Base-by-base conservation (phyloP, 345 rosid species). In the Dovyalis caffra region DNA sequence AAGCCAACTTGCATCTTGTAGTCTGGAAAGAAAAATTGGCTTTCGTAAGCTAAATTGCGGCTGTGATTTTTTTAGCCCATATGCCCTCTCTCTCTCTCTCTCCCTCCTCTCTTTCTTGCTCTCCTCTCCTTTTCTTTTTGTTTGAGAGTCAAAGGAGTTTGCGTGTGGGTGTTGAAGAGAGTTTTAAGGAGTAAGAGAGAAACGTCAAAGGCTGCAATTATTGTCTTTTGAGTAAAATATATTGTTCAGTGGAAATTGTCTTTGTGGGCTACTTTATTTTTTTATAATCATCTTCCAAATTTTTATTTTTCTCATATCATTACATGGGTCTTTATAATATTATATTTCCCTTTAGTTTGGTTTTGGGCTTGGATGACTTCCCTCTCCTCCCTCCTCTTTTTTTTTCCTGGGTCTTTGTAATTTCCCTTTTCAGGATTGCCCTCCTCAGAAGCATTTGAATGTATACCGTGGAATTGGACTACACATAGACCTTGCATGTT, bases 171-270 rank as follows among this genome's bases (percentile, higher is more conserved):
- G 86, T 76, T 69, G 77, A 77, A 80, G 88, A 83, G 78, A 81
- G 70, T 76, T 81, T 78, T 20, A 62, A 25, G 87, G 85, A 66
- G 83, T 0, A 75, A 77, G 78, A 70, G 68, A 79, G 88, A 83
- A 83, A 81, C 89, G 88, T 88, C 88, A 87, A 85, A 84, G 89
- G 77, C 82, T 78, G 85, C 89, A 84, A 90, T 85, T 75, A 88
- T 90, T 84, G 86, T 74, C 76, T 77, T 86, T 86, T 81, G 81
- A 82, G 86, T 71, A 86, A 79, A 71, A 66, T 61, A 75, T 74
- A 74, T 68, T 78, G 65, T 73, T 69, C n/a, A 37, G 79, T 74
- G 76, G 78, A 72, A 79, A 77, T 34, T 75, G 78, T 75, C 69
- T 70, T 68, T 12, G 31, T 78, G n/a, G 79, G 38, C 77, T 33